Percentiles rank a stretch among this genome's conserved stretches.
Evolutionary conservation across 495 filamentous ascomycete genomes (phyloP).

Genomic region (Bryoglossum gracile): DNA sequence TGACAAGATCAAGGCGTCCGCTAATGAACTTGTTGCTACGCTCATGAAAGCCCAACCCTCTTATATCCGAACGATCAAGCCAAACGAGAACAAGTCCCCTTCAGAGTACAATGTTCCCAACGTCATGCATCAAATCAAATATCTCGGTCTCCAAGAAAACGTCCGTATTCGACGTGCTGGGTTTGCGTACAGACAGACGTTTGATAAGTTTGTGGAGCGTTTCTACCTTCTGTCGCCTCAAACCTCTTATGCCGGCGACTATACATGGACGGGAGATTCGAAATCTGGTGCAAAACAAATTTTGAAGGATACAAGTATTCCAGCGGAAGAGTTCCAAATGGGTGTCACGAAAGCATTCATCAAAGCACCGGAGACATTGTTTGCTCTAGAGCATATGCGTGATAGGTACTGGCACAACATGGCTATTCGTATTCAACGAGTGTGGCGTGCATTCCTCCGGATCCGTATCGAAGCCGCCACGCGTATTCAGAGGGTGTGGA

Average conservation of each 20-base stretch:
- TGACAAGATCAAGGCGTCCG: constrained; percentile 94
- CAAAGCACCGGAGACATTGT: constrained; percentile 96
- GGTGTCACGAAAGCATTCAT: constrained; percentile 97
- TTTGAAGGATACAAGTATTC: constrained; percentile 91
- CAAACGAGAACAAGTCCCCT: constrained; percentile 96
- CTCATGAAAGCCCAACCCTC: constrained; percentile 95
- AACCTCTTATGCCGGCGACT: constrained; percentile 92
- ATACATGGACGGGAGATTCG: constrained; percentile 86
- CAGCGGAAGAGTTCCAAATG: constrained; percentile 92
- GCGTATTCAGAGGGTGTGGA: constrained; percentile 91
- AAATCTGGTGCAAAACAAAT: constrained; percentile 88
- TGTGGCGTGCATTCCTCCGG: constrained; percentile 91
- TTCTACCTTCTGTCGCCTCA: constrained; percentile 95
- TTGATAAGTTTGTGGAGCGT: constrained; percentile 96
- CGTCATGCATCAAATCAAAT: constrained; percentile 98
- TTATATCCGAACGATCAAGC: constrained; percentile 99
- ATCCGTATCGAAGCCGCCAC: constrained; percentile 90
- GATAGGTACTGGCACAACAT: constrained; percentile 99
- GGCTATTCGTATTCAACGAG: constrained; percentile 94
- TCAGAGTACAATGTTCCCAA: constrained; percentile 85
- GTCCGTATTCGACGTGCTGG: constrained; percentile 94
- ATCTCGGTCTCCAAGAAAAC: constrained; percentile 97
- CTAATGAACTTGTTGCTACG: constrained; percentile 90
- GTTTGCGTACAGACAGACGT: constrained; percentile 96
- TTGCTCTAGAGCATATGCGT: constrained; percentile 95